Base-by-base conservation (phyloP, 148 eudicot genomes). In the Persicaria maculosa region DNA sequence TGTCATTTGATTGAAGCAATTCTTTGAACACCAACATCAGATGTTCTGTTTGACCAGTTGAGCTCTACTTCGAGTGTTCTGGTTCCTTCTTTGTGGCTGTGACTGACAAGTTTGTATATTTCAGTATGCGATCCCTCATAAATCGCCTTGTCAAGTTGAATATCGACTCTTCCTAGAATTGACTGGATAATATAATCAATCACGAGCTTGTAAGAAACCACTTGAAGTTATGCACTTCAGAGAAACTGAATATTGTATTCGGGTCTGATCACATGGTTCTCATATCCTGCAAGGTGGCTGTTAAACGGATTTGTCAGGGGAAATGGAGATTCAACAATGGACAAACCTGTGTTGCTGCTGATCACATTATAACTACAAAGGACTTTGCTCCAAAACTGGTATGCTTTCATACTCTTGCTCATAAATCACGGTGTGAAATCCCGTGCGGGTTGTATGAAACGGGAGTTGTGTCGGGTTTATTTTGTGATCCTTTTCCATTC, bases 321-420 rank as follows among this genome's bases (percentile, higher is more conserved):
- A 89, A 89, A 71, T 89, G 93, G 91, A 88, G 82, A 44, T 72
- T 82, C 79, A 87, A 87, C 78, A 85, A 83, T 68, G 93, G 91
- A 70, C 93, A 87, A 80, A 85, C 91, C 59, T 87, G 93, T 47
- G 54, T 89, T 70, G 61, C 89, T 71, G 82, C 85, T 47, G 93
- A 89, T 83, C 80, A 89, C 75, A 36, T 89, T 43, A 75, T 89
- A 69, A 85, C 89, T 40, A 84, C 91, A 47, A 85, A 85, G 72
- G 81, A 84, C 22, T 84, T 69, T 84, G 93, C 85, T 44, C 82
- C 89, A 16, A 76, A 78, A 73, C 69, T 89, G 86, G 93, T 86
- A 83, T 74, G 77, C 1, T 16, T 75, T 5, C 20, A 44, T 9
- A 47, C 19, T 57, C 14, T 22, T 22, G 25, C 25, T 22, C 25